Conservation (phyloP, 2,329 filamentous ascomycete species). For the Phoma sp. region DNA sequence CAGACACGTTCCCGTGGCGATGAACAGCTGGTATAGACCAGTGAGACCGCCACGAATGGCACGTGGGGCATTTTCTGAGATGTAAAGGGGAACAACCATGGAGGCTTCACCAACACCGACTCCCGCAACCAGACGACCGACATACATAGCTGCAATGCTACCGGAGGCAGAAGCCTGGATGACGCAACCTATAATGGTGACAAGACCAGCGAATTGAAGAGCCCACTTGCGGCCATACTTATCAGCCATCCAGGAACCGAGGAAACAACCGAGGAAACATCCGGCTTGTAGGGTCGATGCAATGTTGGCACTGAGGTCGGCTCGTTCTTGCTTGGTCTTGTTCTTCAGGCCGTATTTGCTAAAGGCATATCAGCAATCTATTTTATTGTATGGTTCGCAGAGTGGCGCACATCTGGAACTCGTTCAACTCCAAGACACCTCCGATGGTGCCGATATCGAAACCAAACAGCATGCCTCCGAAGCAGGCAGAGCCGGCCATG, state of each 20-base stretch:
- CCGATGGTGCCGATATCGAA: conserved; percentile 72
- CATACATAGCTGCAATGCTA: conserved; percentile 67
- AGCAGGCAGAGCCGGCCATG: conserved; percentile 69
- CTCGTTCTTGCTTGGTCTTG: conserved; percentile 50
- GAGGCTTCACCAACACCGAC: conserved; percentile 59
- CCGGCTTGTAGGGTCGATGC: conserved; percentile 74
- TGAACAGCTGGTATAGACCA: conserved; percentile 66
- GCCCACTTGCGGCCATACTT: conserved; percentile 61
- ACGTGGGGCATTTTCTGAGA: conserved; percentile 65
- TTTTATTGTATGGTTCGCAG: not conserved
- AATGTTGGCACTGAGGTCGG: conserved; percentile 69
- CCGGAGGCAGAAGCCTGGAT: conserved; percentile 69
- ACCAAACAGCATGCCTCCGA: conserved; percentile 72
- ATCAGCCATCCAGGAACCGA: conserved; percentile 62
- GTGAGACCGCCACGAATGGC: conserved; percentile 65
- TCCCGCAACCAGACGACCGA: conserved; percentile 65
- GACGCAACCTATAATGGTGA: conserved; percentile 67
- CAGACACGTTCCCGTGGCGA: conserved; percentile 59
- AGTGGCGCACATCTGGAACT: conserved; percentile 59
- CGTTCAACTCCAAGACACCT: conserved; percentile 66
- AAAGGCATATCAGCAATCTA: conserved; percentile 6
- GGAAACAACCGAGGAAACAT: conserved; percentile 68
- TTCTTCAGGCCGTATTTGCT: conserved; percentile 61
- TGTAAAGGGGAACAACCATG: conserved; percentile 66
- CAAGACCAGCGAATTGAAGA: conserved; percentile 62